Percentiles rank a stretch among this genome's conserved stretches.
phyloP scores from a whole-genome alignment of 2,329 filamentous ascomycete genomes.

The Ampelomyces quisqualis region DNA sequence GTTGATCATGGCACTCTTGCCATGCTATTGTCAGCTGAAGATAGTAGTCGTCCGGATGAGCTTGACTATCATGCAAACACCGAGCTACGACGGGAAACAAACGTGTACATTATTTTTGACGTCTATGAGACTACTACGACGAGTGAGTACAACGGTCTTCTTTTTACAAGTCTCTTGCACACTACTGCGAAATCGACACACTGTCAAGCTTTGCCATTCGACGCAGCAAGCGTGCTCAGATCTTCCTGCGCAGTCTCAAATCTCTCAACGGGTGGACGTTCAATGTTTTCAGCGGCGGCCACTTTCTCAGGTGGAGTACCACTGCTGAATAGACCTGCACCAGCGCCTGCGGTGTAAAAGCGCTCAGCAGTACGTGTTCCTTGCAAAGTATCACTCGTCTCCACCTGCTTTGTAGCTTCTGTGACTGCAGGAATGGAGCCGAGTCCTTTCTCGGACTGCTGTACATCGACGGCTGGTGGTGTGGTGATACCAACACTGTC shows the following conservation, averaged over 20 bases:
- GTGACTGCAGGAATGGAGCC: slow-evolving; percentile 3
- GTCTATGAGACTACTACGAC: background rate
- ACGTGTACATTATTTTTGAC: background rate
- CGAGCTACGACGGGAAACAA: no score
- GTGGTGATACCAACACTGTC: slow-evolving; percentile 38
- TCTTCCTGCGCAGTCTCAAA: slow-evolving; percentile 55
- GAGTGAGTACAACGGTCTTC: background rate
- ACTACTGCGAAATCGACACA: background rate
- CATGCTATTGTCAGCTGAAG: no score
- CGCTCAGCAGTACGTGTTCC: slow-evolving; percentile 48
- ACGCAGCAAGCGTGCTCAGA: slow-evolving; percentile 12
- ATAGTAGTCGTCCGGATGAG: no score
- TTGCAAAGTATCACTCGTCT: slow-evolving; percentile 4
- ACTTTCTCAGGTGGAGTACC: slow-evolving; percentile 9
- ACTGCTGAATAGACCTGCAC: slow-evolving; percentile 18
- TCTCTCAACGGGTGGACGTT: slow-evolving; percentile 50
- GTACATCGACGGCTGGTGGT: slow-evolving; percentile 23
- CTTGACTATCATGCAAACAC: no score
- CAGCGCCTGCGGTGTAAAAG: slow-evolving; percentile 54
- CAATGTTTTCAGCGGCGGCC: slow-evolving; percentile 8
- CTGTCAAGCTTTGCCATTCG: background rate
- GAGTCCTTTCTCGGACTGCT: slow-evolving; percentile 13
- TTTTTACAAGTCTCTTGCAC: background rate
- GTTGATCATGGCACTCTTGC: no score
- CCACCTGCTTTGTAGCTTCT: slow-evolving; percentile 4